Evolutionary conservation across 1,139 yeast genomes (phyloP).

Genomic region (Suhomyces bokatorum): DNA sequence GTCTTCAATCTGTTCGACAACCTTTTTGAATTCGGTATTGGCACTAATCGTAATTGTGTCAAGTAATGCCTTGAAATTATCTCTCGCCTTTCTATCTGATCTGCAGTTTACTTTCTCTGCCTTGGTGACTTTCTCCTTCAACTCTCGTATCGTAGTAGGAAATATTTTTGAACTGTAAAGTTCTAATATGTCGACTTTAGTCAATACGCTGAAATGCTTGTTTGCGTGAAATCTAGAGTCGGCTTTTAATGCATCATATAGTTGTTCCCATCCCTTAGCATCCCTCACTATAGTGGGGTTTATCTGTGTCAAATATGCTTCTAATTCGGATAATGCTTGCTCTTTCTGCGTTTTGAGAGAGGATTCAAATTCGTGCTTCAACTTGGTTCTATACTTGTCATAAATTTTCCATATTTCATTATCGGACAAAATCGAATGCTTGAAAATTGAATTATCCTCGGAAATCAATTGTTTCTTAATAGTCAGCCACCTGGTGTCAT

Average conservation of each 20-base stretch:
- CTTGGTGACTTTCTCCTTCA: conserved; percentile 36
- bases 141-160: conserved; percentile 34
- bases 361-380: conserved; percentile 42
- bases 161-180: conserved; percentile 53
- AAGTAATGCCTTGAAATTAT: conserved; percentile 52
- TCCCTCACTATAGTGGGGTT: conserved; percentile 34
- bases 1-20: conserved; percentile 53
- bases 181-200: conserved; percentile 59
- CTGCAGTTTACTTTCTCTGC: conserved; percentile 46
- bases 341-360: conserved; percentile 32
- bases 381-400: conserved; percentile 44
- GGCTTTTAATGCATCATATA: conserved; percentile 37
- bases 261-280: conserved; percentile 45
- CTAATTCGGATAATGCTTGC: conserved; percentile 55
- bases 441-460: conserved; percentile 66
- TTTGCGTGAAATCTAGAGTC: conserved; percentile 61
- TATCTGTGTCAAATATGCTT: conserved; percentile 44
- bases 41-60: conserved; percentile 46
- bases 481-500: conserved; percentile 69
- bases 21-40: conserved; percentile 59
- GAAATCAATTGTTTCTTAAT: conserved; percentile 46
- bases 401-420: conserved; percentile 54
- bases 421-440: conserved; percentile 62
- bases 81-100: conserved; percentile 66
- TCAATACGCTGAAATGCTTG: conserved; percentile 53